phyloP scores from a whole-genome alignment of 2,329 filamentous ascomycete species.

The Neonectria faginata region DNA sequence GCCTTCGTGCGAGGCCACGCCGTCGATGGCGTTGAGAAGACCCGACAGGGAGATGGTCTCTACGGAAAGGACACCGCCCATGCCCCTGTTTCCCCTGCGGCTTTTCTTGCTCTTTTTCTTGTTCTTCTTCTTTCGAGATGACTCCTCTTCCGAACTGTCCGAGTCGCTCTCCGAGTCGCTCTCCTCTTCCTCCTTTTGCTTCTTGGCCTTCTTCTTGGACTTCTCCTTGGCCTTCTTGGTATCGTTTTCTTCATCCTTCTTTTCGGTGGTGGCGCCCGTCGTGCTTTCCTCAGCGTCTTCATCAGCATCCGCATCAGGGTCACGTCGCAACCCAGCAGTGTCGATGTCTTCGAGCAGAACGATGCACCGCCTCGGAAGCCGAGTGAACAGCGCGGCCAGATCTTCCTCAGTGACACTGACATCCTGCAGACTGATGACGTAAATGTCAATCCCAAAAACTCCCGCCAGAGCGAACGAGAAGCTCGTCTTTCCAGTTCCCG shows the following conservation, averaged over 20 bases:
- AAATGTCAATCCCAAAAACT: constrained; percentile 74
- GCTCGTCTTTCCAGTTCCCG: constrained; percentile 79
- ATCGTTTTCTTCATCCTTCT: constrained; percentile 26
- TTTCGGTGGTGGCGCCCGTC: constrained; percentile 13
- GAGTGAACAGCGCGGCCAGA: constrained; percentile 68
- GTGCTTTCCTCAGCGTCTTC: constrained; percentile 32
- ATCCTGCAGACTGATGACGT: constrained; percentile 69
- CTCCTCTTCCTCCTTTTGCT: constrained; percentile 33
- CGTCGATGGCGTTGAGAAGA: constrained; percentile 85
- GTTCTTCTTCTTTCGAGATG: constrained; percentile 35
- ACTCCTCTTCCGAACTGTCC: constrained; percentile 42
- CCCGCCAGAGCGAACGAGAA: constrained; percentile 75
- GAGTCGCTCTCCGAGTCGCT: constrained; percentile 39
- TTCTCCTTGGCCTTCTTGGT: constrained; percentile 35
- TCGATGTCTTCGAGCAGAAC: constrained; percentile 78
- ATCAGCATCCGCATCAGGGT: constrained; percentile 48
- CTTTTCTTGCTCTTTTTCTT: constrained; percentile 33
- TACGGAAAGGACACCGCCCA: constrained; percentile 36
- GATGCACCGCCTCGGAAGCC: constrained; percentile 71
- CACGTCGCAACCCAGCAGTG: constrained; percentile 68
- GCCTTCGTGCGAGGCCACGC: constrained; percentile 82
- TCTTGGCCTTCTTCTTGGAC: constrained; percentile 46
- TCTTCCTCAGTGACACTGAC: constrained; percentile 72
- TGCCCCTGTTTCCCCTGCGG: constrained; percentile 39
- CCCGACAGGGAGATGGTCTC: constrained; percentile 79